A percentile compares a stretch with the other conserved stretches of the same genome.
Evolutionary conservation across 2,329 filamentous ascomycete species (phyloP).

Genomic region (Hymenoscyphus infarciens): DNA sequence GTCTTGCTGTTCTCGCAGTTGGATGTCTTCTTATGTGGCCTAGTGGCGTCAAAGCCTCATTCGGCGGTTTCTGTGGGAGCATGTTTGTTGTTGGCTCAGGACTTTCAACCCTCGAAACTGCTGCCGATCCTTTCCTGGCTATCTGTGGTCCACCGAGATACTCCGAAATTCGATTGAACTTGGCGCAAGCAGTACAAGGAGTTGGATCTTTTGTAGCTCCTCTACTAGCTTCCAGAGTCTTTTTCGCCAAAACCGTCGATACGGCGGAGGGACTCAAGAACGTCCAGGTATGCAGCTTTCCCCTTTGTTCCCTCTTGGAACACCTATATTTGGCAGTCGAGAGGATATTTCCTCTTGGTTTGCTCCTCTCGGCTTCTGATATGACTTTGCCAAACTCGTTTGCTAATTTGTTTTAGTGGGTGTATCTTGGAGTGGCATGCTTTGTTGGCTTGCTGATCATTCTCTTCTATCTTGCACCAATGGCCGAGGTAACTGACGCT

Average conservation of each 20-base stretch:
- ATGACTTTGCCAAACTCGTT: too few species aligned
- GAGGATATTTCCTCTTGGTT: too few species aligned
- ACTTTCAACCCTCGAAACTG: constrained; percentile 70
- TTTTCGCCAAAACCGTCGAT: constrained; percentile 64
- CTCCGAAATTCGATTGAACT: constrained; percentile 70
- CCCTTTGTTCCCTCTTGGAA: too few species aligned
- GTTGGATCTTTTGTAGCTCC: constrained; percentile 72
- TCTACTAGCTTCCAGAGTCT: constrained; percentile 67
- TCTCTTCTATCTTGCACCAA: constrained; percentile 60
- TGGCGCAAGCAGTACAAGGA: constrained; percentile 74
- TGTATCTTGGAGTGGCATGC: constrained; percentile 68
- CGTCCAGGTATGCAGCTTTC: constrained; percentile 43
- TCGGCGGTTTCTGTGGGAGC: constrained; percentile 68
- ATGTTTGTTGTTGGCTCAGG: constrained; percentile 74
- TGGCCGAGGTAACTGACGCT: constrained; percentile 69
- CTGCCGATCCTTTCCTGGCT: constrained; percentile 59
- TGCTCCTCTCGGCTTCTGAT: too few species aligned
- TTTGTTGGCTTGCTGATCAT: constrained; percentile 64
- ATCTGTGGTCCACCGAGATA: constrained; percentile 66
- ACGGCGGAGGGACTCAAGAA: constrained; percentile 43
- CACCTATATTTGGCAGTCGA: too few species aligned
- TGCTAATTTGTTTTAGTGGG: constrained; percentile 49
- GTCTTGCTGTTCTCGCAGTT: constrained; percentile 62
- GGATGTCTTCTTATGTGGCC: constrained; percentile 61
- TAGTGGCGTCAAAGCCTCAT: constrained; percentile 55